A percentile compares a stretch with the other conserved stretches of the same genome.
phyloP scores from a whole-genome alignment of 1,139 yeast species.

The Hyphopichia wangnamkhiaoensis region DNA sequence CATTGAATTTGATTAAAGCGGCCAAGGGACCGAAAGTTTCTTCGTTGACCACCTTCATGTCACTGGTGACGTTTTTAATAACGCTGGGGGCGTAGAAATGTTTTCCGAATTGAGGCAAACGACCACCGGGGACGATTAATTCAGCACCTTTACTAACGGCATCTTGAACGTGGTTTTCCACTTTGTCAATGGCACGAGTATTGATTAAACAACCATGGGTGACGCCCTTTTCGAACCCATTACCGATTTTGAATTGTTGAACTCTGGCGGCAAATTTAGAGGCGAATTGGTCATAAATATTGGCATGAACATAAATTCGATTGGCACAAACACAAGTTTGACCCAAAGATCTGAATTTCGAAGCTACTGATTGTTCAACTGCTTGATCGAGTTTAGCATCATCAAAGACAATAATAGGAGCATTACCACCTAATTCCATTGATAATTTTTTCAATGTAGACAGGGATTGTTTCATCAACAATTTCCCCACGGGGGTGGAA shows the following conservation, averaged over 20 bases:
- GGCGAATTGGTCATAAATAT: constrained; percentile 61
- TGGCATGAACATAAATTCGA: constrained; percentile 72
- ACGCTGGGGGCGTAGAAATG: constrained; percentile 45
- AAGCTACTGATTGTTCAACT: constrained; percentile 52
- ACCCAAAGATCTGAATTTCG: constrained; percentile 70
- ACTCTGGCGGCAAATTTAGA: constrained; percentile 35
- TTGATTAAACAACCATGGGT: constrained; percentile 50
- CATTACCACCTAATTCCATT: constrained; percentile 56
- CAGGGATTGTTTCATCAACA: constrained; percentile 48
- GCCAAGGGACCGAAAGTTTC: constrained; percentile 53
- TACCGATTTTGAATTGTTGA: constrained; percentile 37
- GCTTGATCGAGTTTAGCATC: constrained; percentile 53
- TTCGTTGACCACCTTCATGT: constrained; percentile 41
- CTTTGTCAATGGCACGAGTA: constrained; percentile 39
- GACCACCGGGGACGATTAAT: constrained; percentile 42
- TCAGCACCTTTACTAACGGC: constrained; percentile 45
- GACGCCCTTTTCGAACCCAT: constrained; percentile 44
- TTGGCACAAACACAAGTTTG: constrained; percentile 92
- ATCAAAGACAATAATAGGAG: constrained; percentile 49
- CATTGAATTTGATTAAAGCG: constrained; percentile 40
- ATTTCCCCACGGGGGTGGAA: constrained; percentile 56
- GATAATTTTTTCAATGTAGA: constrained; percentile 50
- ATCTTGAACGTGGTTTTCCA: constrained; percentile 41
- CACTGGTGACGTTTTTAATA: constrained; percentile 38
- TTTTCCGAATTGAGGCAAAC: constrained; percentile 39